These are phyloP conservation scores for Ustilago xerochloae DNA, from an alignment of 1,284 basidiomycete species.

Conservation along the genomic window DNA sequence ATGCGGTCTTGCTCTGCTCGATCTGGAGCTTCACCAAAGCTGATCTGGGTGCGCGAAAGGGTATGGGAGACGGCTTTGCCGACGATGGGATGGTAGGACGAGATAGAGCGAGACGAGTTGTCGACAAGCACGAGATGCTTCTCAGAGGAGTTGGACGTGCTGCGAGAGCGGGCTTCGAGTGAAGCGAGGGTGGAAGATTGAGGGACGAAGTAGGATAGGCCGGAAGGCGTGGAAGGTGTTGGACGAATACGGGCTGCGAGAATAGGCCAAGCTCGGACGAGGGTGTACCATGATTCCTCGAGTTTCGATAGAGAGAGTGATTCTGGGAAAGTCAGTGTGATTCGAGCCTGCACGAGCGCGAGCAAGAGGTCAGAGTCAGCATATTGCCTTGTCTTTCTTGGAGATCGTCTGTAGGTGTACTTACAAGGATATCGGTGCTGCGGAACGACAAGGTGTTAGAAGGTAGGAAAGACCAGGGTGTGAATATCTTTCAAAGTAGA, in stretches of 20 bases:
- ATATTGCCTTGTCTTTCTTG: no score
- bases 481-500: no score
- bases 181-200: not conserved
- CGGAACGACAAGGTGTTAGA: no score
- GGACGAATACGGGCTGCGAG: constrained; percentile 27
- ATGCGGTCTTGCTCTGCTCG: not conserved
- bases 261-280: constrained; percentile 27
- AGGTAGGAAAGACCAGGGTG: no score
- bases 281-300: constrained; percentile 20
- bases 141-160: not conserved
- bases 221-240: constrained; percentile 9
- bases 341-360: constrained; percentile 7
- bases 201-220: constrained; percentile 14
- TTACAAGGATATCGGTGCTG: constrained; percentile 18
- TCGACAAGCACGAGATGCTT: constrained; percentile 20
- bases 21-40: constrained; percentile 11
- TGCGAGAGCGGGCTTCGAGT: constrained; percentile 12
- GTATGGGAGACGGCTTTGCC: constrained; percentile 4
- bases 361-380: not conserved
- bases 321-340: constrained; percentile 13
- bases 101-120: constrained; percentile 4
- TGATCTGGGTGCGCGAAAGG: not conserved
- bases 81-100: constrained; percentile 16
- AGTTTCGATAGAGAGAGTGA: constrained; percentile 2
- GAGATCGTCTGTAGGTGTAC: no score